Conservation (phyloP, 495 filamentous ascomycete genomes). For the Apiosordaria backusii region DNA sequence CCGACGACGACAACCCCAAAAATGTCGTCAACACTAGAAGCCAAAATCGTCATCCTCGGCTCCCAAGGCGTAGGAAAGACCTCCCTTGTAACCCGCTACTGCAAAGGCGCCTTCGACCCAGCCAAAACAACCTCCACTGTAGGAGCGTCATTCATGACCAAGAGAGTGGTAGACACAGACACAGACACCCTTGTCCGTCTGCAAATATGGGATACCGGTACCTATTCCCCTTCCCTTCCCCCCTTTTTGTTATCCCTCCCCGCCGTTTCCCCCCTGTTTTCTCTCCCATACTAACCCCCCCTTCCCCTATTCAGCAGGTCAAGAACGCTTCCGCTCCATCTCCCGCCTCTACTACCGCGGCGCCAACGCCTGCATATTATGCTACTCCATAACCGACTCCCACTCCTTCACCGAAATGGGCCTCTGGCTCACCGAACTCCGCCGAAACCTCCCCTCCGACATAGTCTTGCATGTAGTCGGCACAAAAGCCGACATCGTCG, state of each 20-base stretch:
- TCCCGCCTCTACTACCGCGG: constrained; percentile 92
- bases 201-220: constrained; percentile 87
- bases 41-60: constrained; percentile 88
- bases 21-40: constrained; percentile 69
- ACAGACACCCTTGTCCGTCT: constrained; percentile 74
- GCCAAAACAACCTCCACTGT: constrained; percentile 73
- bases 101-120: constrained; percentile 73
- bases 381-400: constrained; percentile 89
- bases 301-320: constrained; percentile 58
- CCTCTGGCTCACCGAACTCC: constrained; percentile 79
- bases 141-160: constrained; percentile 91
- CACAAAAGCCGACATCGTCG: constrained; percentile 89
- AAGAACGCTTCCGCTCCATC: constrained; percentile 92
- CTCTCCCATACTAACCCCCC: not conserved
- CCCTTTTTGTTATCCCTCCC: constrained; percentile 1
- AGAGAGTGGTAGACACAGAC: constrained; percentile 82
- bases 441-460: constrained; percentile 63
- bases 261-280: not conserved
- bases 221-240: constrained; percentile 1
- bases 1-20: not conserved
- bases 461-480: constrained; percentile 95
- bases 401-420: constrained; percentile 90
- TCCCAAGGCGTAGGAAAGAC: constrained; percentile 95
- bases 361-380: constrained; percentile 90
- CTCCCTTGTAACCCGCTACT: constrained; percentile 80